Evolutionary conservation across 1,284 basidiomycete genomes (phyloP).

Genomic region (Pseudozyma tsukubaensis): DNA sequence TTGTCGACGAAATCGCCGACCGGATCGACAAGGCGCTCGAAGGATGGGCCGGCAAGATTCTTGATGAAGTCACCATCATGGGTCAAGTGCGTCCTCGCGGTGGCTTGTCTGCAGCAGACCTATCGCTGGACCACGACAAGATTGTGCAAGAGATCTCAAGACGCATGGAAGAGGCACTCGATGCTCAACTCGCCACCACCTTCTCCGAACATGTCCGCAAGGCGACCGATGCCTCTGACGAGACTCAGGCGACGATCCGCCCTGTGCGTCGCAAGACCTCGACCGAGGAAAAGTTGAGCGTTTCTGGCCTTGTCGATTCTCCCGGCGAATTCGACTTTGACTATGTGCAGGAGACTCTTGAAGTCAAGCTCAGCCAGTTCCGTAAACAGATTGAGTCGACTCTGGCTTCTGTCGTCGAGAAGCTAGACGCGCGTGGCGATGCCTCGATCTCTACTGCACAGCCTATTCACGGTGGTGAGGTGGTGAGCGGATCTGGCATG

Average conservation of each 20-base stretch:
- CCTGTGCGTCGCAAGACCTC: constrained; percentile 4
- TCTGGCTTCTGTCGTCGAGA: constrained; percentile 34
- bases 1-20: constrained; percentile 61
- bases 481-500: not conserved
- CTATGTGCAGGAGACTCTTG: constrained; percentile 56
- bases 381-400: constrained; percentile 41
- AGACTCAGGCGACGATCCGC: constrained; percentile 48
- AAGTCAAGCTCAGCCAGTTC: constrained; percentile 46
- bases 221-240: constrained; percentile 34
- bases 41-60: constrained; percentile 63
- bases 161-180: constrained; percentile 33
- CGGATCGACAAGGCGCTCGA: constrained; percentile 57
- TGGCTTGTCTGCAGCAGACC: not conserved
- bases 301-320: constrained; percentile 34
- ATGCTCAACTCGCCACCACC: constrained; percentile 18
- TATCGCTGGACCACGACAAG: constrained; percentile 23
- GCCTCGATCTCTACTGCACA: not conserved
- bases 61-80: constrained; percentile 64
- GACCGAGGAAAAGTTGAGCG: constrained; percentile 9
- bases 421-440: constrained; percentile 12
- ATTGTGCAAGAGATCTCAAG: constrained; percentile 29
- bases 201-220: constrained; percentile 21
- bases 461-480: not conserved
- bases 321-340: constrained; percentile 59
- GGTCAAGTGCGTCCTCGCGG: constrained; percentile 49